Percentiles rank a stretch among this genome's conserved stretches.
Conservation (phyloP, 2,329 filamentous ascomycete genomes). For the Talaromyces amestolkiae region DNA sequence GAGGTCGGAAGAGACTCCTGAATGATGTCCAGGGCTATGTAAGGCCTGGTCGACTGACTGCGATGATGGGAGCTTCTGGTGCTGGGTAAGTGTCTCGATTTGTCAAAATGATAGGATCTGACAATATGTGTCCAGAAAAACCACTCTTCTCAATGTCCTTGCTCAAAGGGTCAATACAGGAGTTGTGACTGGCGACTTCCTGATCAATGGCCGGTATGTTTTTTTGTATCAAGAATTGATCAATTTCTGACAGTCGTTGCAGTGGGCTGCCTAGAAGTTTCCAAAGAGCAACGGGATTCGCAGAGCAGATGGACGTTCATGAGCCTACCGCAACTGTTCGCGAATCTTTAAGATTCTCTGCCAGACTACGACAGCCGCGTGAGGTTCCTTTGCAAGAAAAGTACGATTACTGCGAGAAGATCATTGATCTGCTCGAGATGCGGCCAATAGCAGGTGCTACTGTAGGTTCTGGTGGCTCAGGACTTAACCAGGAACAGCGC, state of each 20-base stretch:
- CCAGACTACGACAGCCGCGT: conserved; percentile 60
- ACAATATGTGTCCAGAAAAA: conserved; percentile 39
- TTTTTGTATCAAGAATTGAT: not conserved
- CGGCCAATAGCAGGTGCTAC: conserved; percentile 63
- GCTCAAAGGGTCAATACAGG: conserved; percentile 48
- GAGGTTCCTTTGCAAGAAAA: conserved; percentile 61
- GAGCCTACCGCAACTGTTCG: conserved; percentile 65
- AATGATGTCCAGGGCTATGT: conserved; percentile 69
- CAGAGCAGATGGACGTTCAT: conserved; percentile 66
- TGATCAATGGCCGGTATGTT: conserved; percentile 46
- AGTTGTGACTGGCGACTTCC: conserved; percentile 43
- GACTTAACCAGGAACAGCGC: conserved; percentile 63
- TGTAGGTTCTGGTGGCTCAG: conserved; percentile 59
- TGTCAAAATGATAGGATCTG: too few relatives aligned
- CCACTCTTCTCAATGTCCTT: conserved; percentile 48
- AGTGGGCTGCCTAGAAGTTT: conserved; percentile 47
- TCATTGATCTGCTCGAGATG: conserved; percentile 69
- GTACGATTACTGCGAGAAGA: conserved; percentile 65
- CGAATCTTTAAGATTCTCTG: conserved; percentile 65
- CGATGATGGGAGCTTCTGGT: conserved; percentile 77
- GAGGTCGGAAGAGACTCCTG: conserved; percentile 49
- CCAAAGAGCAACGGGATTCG: conserved; percentile 55
- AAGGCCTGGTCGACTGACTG: conserved; percentile 72
- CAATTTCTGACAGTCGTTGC: conserved; percentile 18
- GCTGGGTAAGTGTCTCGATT: conserved; percentile 33